Percentiles rank a stretch among this genome's conserved stretches.
phyloP scores from a whole-genome alignment of 2,329 filamentous ascomycete genomes.

The Arthrobotrys musiformis region DNA sequence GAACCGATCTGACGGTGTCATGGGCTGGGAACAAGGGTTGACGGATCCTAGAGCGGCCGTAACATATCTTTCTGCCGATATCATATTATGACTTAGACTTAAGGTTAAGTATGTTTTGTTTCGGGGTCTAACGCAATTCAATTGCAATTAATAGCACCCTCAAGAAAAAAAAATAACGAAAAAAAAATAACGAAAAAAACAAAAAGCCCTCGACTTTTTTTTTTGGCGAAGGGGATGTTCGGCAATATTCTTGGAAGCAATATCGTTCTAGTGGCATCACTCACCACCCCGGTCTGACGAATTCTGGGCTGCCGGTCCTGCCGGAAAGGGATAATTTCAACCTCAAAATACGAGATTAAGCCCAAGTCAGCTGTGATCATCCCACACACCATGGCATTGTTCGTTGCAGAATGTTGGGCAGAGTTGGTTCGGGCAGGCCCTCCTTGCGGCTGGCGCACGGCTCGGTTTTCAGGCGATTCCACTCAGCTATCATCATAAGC shows the following conservation, averaged over 20 bases:
- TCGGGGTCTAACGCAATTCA: constrained; percentile 31
- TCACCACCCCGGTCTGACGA: constrained; percentile 35
- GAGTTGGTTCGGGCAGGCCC: constrained; percentile 34
- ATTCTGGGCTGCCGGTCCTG: constrained; percentile 26
- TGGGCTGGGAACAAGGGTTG: constrained; percentile 1
- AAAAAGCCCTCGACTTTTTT: not conserved
- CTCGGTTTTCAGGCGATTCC: constrained; percentile 54
- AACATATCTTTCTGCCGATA: constrained; percentile 12
- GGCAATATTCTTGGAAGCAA: constrained; percentile 26
- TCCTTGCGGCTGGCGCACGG: constrained; percentile 51
- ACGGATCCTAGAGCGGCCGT: not conserved
- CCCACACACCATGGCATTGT: constrained; percentile 7
- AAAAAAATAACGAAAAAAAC: too few species aligned
- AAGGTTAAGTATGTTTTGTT: not conserved
- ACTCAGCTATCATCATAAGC: constrained; percentile 51
- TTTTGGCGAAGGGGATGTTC: constrained; percentile 28
- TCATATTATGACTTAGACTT: not conserved
- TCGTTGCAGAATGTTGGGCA: constrained; percentile 40
- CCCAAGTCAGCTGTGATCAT: constrained; percentile 32
- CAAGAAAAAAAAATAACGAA: too few species aligned
- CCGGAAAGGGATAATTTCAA: constrained; percentile 38
- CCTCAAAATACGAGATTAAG: constrained; percentile 28
- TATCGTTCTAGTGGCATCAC: constrained; percentile 12
- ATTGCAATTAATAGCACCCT: constrained; percentile 22
- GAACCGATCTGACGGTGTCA: constrained; percentile 12